Base-by-base conservation (phyloP, 208 protist species). In the Wallacemonas rigidus region DNA sequence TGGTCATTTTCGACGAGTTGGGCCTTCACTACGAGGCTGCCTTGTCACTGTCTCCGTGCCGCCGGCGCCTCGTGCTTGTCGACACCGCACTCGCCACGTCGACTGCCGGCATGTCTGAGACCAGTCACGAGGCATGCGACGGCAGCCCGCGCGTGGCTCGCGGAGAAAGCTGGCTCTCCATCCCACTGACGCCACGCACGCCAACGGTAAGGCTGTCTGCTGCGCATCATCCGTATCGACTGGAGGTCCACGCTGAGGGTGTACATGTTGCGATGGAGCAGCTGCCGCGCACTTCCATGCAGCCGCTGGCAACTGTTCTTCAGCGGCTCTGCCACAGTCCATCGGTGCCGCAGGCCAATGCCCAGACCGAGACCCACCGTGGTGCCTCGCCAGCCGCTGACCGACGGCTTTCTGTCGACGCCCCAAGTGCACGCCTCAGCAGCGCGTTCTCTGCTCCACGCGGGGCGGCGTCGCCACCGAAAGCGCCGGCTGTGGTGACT, bases 1-100 rank as follows among this genome's bases (percentile, higher is more conserved):
- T 74, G 70, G 45, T 76, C 35, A 44, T 82, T 11, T 67, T 79
- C 26, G 65, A 72, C 6, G 14, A 76, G 3, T 64, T 82, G 15
- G 65, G 69, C 6, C 57, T 82, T 41, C 51, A 55, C 44, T 82
- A 82, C 45, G 51, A 53, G 4, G 78, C 78, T 15, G 47, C 58
- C 1, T 55, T 78, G 36, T 74, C 40, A 35, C 78, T 82, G 9
- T 48, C 57, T 39, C 70, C 77, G 6, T 41, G 47, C 11, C 69
- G 73, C 11, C 50, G 60, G 0, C 69, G 55, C 36, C 65, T 68
- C 8, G 51, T 82, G 1, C 14, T 61, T 2, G 48, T 79, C 26
- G 60, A 65, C 26, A 14, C 60, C 26, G 26, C 26, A 26, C 26
- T 26, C 26, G 26, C 26, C 26, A 26, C 26, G 26, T 26, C 26